A percentile compares a stretch with the other conserved stretches of the same genome.
phyloP scores from a whole-genome alignment of 768 basidiomycete genomes.

The Paxillus rubicundulus region DNA sequence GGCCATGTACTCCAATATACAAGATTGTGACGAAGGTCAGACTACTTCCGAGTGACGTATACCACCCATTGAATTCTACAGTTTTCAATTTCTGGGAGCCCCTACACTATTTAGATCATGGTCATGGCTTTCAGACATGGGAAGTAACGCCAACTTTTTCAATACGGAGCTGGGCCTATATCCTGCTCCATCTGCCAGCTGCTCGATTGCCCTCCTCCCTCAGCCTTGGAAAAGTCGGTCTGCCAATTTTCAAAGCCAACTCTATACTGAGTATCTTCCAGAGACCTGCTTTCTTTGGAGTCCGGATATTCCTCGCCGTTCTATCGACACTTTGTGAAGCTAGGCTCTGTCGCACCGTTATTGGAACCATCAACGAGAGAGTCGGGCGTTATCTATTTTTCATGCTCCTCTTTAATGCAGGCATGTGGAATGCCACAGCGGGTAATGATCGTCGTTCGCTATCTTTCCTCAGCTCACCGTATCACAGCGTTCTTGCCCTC shows the following conservation, averaged over 20 bases:
- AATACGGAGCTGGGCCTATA: conserved; percentile 95
- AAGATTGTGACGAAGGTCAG: conserved; percentile 95
- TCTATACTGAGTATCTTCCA: conserved; percentile 33
- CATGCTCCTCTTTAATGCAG: conserved; percentile 79
- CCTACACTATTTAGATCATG: conserved; percentile 83
- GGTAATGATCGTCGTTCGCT: conserved; percentile 41
- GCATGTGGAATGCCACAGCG: conserved; percentile 91
- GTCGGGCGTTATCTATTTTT: conserved; percentile 94
- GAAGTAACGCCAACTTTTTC: conserved; percentile 88
- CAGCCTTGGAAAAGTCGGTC: conserved; percentile 69
- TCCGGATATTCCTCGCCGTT: conserved; percentile 76
- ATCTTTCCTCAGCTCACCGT: conserved; percentile 8
- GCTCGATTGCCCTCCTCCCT: conserved; percentile 57
- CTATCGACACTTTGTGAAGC: conserved; percentile 76
- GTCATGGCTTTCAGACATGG: conserved; percentile 97
- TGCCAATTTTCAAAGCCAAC: neutral
- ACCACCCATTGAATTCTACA: conserved; percentile 29
- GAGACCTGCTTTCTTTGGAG: conserved; percentile 87
- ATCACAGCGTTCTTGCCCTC: conserved; percentile 86
- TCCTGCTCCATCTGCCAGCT: conserved; percentile 74
- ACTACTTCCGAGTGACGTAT: neutral
- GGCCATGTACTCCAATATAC: conserved; percentile 94
- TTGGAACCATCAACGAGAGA: conserved; percentile 79
- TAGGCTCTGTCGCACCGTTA: conserved; percentile 76
- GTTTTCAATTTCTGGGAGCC: conserved; percentile 99